phyloP scores from a whole-genome alignment of 345 rosid genomes.

The Populus simonii region DNA sequence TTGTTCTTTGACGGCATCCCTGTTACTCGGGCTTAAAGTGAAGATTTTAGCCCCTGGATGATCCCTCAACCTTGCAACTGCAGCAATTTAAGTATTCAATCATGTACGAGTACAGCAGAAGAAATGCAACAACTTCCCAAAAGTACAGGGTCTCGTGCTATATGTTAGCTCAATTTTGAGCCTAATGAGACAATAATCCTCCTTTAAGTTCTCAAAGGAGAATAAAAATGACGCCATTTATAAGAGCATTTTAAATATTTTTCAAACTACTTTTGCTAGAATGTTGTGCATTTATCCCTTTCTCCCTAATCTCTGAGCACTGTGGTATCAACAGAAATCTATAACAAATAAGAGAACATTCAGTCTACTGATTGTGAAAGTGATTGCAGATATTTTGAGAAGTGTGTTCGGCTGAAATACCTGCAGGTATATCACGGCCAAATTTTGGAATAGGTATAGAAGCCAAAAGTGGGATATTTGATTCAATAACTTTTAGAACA shows the following conservation, averaged over 20 bases:
- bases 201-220: not conserved
- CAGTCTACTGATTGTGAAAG: not conserved
- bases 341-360: not conserved
- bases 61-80: conserved; percentile 62
- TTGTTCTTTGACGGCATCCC: conserved; percentile 49
- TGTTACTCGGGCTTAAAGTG: conserved; percentile 41
- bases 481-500: conserved; percentile 53
- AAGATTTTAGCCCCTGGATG: conserved; percentile 55
- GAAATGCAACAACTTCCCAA: not conserved
- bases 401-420: conserved; percentile 22
- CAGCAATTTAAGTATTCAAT: conserved; percentile 9
- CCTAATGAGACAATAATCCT: not conserved
- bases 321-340: not conserved
- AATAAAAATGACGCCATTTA: not conserved
- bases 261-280: not conserved
- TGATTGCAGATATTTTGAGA: not conserved
- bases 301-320: not conserved
- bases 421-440: conserved; percentile 61
- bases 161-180: not conserved
- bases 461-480: conserved; percentile 55
- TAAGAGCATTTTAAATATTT: not conserved
- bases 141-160: not conserved
- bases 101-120: not conserved
- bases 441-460: conserved; percentile 56
- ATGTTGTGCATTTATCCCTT: too few relatives aligned